Conservation (phyloP, 805 yeast genomes). For the Ogataea paraovalis region DNA sequence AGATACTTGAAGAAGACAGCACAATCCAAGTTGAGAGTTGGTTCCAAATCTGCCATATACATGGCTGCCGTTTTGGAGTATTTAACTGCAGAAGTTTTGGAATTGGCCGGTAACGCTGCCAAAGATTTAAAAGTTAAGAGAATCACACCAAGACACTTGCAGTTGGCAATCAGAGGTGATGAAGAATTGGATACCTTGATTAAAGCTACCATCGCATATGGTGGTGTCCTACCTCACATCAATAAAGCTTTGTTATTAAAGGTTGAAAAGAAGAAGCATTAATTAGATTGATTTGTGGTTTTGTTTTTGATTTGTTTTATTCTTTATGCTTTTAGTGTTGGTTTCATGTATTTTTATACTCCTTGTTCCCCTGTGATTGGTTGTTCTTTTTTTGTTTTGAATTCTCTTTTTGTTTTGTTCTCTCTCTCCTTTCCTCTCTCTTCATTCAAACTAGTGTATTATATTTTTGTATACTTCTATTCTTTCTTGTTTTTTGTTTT, state of each 20-base stretch:
- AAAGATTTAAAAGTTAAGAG: slow-evolving; percentile 93
- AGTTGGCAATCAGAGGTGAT: slow-evolving; percentile 96
- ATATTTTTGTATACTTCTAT: slow-evolving; percentile 16
- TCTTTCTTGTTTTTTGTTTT: neutral
- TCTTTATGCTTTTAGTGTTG: neutral
- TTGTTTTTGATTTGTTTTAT: neutral
- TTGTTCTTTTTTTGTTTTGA: neutral
- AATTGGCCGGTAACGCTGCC: slow-evolving; percentile 98
- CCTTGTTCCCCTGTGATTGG: neutral
- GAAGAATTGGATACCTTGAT: slow-evolving; percentile 93
- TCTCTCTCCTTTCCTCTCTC: neutral
- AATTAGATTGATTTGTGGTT: slow-evolving; percentile 10
- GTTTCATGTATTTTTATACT: neutral
- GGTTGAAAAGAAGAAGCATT: slow-evolving; percentile 55
- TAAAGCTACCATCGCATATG: slow-evolving; percentile 93
- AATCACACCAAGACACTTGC: slow-evolving; percentile 96
- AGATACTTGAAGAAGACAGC: slow-evolving; percentile 91
- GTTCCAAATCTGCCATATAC: slow-evolving; percentile 77
- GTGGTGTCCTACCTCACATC: slow-evolving; percentile 97
- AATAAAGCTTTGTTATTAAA: slow-evolving; percentile 76
- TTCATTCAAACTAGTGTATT: slow-evolving; percentile 12
- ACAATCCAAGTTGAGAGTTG: slow-evolving; percentile 73
- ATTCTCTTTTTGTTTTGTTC: slow-evolving; percentile 1
- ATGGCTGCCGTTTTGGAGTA: slow-evolving; percentile 94
- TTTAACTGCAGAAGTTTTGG: slow-evolving; percentile 94